Base-by-base conservation (phyloP, 805 yeast genomes). In the Saccharomyces jurei region DNA sequence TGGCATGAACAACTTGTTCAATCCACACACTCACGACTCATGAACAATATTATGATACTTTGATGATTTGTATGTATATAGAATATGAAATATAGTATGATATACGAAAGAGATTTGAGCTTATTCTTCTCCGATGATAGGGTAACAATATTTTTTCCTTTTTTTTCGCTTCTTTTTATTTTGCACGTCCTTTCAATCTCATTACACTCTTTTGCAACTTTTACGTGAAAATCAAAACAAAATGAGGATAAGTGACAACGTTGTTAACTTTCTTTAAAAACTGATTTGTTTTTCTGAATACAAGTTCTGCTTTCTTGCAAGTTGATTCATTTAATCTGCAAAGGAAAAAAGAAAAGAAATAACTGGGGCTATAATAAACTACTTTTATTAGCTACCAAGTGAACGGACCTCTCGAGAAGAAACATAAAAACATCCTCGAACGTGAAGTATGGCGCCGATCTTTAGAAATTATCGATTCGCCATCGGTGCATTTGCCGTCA, bases 401-500 rank as follows among this genome's bases (percentile, higher is more conserved):
- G 6, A 36, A 36, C 25, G 44, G 25, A 17, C 44, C 44, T 36
- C 44, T 36, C 44, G 44, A 36, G 25, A 36, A 36, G 44, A 36
- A 17, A 36, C 22, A 17, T 36, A 8, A 36, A 17, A 2, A n/a
- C 44, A 36, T 36, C 44, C 17, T 36, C 44, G 22, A 4, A 14
- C 48, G 21, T 17, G 21, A 13, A 51, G 25, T n/a, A 55, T 61
- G 55, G 58, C 60, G 66, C 76, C 60, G 70, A 74, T 55, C 74
- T 81, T 63, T 36, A 67, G 70, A 51, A 80, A 80, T 67, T 71
- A 78, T 60, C 81, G 87, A 56, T 75, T 80, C 56, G 59, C 80
- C 14, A 65, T 81, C 11, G 80, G 80, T 11, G 78, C 83, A 1
- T 60, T 81, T 47, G 79, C 79, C 26, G 67, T 82, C 30, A 67